Conservation (phyloP, 257 asterid genomes). For the Striga asiatica region DNA sequence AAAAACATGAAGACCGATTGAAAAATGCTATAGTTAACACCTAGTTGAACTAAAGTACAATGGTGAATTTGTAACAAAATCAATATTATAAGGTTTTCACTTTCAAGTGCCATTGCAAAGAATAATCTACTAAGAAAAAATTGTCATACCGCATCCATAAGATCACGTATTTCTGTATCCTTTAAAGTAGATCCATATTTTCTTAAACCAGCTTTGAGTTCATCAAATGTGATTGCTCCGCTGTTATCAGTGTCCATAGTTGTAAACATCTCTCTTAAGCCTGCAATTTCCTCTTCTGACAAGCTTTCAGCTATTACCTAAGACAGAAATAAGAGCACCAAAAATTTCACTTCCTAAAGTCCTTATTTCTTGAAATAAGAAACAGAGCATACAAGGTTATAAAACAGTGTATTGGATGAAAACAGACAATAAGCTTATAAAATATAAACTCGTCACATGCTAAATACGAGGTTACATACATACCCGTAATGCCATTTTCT, state of each 20-base stretch:
- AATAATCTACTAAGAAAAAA: too few species aligned
- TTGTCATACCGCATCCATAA: conserved; percentile 86
- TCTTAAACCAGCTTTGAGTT: conserved; percentile 79
- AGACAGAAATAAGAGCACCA: conserved; percentile 12
- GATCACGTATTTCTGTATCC: conserved; percentile 81
- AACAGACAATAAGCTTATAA: conserved; percentile 6
- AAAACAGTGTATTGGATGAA: conserved; percentile 2
- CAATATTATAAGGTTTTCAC: too few species aligned
- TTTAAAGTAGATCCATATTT: conserved; percentile 78
- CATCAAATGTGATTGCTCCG: conserved; percentile 84
- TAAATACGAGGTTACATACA: conserved; percentile 10
- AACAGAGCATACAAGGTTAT: conserved; percentile 6
- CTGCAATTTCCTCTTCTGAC: conserved; percentile 91
- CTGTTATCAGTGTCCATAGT: conserved; percentile 88
- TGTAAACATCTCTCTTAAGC: conserved; percentile 72
- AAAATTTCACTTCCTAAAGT: neutral
- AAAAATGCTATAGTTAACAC: too few species aligned
- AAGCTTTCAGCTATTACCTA: conserved; percentile 89
- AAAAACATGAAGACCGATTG: too few species aligned
- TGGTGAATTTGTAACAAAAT: too few species aligned
- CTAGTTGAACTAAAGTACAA: too few species aligned
- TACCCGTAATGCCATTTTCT: conserved; percentile 90
- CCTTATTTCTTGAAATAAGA: neutral
- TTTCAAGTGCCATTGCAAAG: too few species aligned
- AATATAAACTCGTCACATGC: neutral